Evolutionary conservation across 2,329 filamentous ascomycete genomes (phyloP).

Genomic region (Stachybotrys elegans): DNA sequence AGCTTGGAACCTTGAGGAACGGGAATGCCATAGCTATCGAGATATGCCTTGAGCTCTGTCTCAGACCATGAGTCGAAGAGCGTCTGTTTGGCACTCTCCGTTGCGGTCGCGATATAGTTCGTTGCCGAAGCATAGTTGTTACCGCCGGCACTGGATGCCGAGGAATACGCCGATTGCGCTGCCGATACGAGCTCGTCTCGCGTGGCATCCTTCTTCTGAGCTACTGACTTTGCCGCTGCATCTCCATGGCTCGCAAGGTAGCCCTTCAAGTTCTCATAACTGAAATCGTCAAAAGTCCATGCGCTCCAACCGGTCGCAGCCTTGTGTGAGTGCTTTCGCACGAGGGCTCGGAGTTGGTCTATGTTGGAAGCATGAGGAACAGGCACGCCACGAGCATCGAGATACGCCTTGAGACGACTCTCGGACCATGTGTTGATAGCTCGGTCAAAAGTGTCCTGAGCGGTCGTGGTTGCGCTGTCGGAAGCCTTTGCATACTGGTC

Average conservation of each 20-base stretch:
- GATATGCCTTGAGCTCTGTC: constrained; percentile 70
- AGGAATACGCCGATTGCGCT: constrained; percentile 55
- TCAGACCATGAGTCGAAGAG: constrained; percentile 71
- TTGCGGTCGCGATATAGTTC: constrained; percentile 62
- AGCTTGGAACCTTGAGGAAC: constrained; percentile 62
- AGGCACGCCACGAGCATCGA: constrained; percentile 71
- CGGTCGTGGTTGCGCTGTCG: constrained; percentile 57
- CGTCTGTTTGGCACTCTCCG: constrained; percentile 57
- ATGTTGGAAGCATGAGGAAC: constrained; percentile 67
- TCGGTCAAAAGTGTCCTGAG: constrained; percentile 61
- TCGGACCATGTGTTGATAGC: constrained; percentile 65
- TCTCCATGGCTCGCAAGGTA: constrained; percentile 50
- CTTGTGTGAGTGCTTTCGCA: constrained; percentile 69
- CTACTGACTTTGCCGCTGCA: constrained; percentile 50
- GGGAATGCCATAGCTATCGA: constrained; percentile 70
- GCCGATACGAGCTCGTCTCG: constrained; percentile 70
- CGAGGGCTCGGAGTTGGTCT: constrained; percentile 68
- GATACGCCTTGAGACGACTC: constrained; percentile 70
- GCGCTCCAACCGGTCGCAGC: constrained; percentile 62
- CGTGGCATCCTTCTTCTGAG: constrained; percentile 58
- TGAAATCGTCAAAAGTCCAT: constrained; percentile 79
- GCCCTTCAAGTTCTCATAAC: constrained; percentile 61
- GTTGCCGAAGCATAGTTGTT: constrained; percentile 61
- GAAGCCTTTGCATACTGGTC: constrained; percentile 76
- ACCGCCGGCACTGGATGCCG: constrained; percentile 55